Evolutionary conservation across 2,329 filamentous ascomycete species (phyloP).

Genomic region (Cryphonectria japonica): DNA sequence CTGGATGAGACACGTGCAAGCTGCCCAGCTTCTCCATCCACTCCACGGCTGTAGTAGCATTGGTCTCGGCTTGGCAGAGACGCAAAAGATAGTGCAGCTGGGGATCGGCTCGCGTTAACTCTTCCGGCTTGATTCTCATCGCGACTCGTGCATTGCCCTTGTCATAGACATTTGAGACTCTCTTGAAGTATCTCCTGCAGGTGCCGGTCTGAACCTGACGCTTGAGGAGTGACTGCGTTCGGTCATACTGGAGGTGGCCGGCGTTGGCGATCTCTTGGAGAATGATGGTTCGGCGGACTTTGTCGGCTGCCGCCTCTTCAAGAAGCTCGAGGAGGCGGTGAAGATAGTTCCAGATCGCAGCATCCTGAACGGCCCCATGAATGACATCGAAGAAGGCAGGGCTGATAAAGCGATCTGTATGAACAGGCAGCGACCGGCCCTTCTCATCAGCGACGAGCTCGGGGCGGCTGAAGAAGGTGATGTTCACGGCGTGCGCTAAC

Average conservation of each 20-base stretch:
- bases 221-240: slow-evolving; percentile 44
- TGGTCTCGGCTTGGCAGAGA: slow-evolving; percentile 46
- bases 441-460: slow-evolving; percentile 51
- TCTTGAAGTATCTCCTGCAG: slow-evolving; percentile 48
- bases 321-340: slow-evolving; percentile 42
- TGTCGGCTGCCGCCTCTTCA: slow-evolving; percentile 32
- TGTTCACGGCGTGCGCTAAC: slow-evolving; percentile 40
- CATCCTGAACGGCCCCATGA: slow-evolving; percentile 40
- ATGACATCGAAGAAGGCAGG: slow-evolving; percentile 47
- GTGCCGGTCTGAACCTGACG: slow-evolving; percentile 43
- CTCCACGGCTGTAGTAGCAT: slow-evolving; percentile 39
- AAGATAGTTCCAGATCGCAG: slow-evolving; percentile 48
- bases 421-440: slow-evolving; percentile 42
- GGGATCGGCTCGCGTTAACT: slow-evolving; percentile 42
- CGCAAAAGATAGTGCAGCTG: slow-evolving; percentile 49
- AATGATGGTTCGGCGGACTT: slow-evolving; percentile 40
- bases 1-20: slow-evolving; percentile 41
- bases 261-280: slow-evolving; percentile 52
- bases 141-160: slow-evolving; percentile 42
- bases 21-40: slow-evolving; percentile 48
- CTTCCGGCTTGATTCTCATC: slow-evolving; percentile 47
- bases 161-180: slow-evolving; percentile 42
- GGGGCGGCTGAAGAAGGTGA: slow-evolving; percentile 44
- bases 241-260: slow-evolving; percentile 48
- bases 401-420: slow-evolving; percentile 49